Evolutionary conservation across 108 stramenopile species (phyloP).

Genomic region (Bacterosira constricta): DNA sequence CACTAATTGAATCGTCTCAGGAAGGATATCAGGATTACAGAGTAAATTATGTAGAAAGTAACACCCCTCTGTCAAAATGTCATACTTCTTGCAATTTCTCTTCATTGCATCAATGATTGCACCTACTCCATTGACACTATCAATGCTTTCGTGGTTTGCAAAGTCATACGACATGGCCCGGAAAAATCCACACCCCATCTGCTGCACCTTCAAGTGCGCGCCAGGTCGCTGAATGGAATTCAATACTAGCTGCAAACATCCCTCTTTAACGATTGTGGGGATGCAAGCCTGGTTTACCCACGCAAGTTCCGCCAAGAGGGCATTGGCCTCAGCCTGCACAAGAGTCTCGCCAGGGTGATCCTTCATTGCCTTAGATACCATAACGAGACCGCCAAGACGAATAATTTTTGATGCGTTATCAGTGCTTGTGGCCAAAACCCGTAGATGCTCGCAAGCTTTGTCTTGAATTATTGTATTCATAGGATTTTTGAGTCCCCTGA

Average conservation of each 20-base stretch:
- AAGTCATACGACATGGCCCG: constrained; percentile 47
- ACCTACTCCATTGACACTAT: constrained; percentile 28
- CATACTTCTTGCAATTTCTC: constrained; percentile 15
- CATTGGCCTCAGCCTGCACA: constrained; percentile 31
- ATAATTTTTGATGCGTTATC: constrained; percentile 22
- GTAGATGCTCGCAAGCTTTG: constrained; percentile 17
- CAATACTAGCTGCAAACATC: constrained; percentile 18
- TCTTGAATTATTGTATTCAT: constrained; percentile 9
- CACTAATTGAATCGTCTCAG: not conserved
- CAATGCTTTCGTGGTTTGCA: constrained; percentile 20
- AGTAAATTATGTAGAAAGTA: constrained; percentile 39
- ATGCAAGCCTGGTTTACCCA: constrained; percentile 12
- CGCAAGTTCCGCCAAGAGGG: constrained; percentile 20
- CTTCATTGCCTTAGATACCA: constrained; percentile 33
- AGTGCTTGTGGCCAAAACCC: not conserved
- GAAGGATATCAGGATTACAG: constrained; percentile 13
- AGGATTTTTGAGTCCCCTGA: not conserved
- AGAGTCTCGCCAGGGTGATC: constrained; percentile 2
- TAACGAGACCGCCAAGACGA: constrained; percentile 17
- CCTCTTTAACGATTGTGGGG: constrained; percentile 18
- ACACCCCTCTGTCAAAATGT: constrained; percentile 29
- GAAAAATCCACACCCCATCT: constrained; percentile 31
- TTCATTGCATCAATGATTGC: constrained; percentile 38
- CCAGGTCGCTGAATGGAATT: constrained; percentile 28
- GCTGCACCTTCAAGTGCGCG: constrained; percentile 19